Evolutionary conservation across 2,329 filamentous ascomycete genomes (phyloP).

Genomic region (Biscogniauxia marginata): DNA sequence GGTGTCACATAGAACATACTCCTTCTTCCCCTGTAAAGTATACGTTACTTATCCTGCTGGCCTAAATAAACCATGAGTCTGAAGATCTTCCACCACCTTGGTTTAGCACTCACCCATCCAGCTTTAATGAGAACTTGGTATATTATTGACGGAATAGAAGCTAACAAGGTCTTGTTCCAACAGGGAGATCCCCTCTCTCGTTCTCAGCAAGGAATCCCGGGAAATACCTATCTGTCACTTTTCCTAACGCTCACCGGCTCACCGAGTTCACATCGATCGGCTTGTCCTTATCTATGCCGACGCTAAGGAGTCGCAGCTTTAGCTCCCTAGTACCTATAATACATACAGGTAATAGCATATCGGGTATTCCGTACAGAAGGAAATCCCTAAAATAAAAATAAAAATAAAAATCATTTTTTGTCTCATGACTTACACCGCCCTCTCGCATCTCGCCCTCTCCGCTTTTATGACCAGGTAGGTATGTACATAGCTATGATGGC

Average conservation of each 20-base stretch:
- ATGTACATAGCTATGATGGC: not conserved
- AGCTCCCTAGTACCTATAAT: too few species aligned
- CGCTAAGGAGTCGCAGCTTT: not conserved
- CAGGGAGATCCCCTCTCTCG: not conserved
- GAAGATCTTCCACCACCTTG: not conserved
- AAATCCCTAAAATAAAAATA: not conserved
- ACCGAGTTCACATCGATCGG: not conserved
- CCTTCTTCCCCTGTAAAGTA: conserved; percentile 3
- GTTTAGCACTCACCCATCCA: not conserved
- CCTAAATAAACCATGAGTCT: not conserved
- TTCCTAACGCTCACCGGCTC: not conserved
- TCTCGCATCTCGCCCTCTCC: not conserved
- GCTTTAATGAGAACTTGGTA: not conserved
- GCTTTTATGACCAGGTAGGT: not conserved
- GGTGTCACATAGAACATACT: not conserved
- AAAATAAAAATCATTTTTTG: not conserved
- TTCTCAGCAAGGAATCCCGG: not conserved
- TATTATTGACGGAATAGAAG: not conserved
- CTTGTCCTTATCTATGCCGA: not conserved
- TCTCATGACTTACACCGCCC: not conserved
- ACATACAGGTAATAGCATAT: too few species aligned
- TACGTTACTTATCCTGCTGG: not conserved
- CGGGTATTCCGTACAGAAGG: too few species aligned
- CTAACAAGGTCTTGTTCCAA: not conserved
- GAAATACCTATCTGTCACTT: not conserved